These are phyloP conservation scores for Agapanthus africanus DNA, from an alignment of 106 monocot species.

Conservation along the genomic window DNA sequence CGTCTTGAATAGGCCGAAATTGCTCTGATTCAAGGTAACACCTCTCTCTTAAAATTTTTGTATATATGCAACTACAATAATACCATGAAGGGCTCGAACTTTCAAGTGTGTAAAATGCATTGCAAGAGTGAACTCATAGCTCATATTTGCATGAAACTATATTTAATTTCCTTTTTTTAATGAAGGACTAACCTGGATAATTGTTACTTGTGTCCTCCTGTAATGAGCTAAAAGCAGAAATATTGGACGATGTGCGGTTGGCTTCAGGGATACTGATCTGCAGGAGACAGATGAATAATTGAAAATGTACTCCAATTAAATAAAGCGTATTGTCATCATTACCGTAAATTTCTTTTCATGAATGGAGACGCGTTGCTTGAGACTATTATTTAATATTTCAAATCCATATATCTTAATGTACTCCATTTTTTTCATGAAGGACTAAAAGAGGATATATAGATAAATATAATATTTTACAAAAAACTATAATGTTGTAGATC, in stretches of 20 bases:
- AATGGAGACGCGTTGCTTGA: too few relatives aligned
- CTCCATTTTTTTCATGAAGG: too few relatives aligned
- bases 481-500: neutral
- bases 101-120: too few relatives aligned
- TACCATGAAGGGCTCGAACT: neutral
- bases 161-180: neutral
- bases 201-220: constrained; percentile 15
- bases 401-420: too few relatives aligned
- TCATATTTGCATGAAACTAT: too few relatives aligned
- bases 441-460: too few relatives aligned
- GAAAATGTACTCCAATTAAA: neutral
- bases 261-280: constrained; percentile 12
- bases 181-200: constrained; percentile 23
- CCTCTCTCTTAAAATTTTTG: too few relatives aligned
- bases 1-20: too few relatives aligned
- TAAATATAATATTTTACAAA: neutral
- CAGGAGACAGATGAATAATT: neutral
- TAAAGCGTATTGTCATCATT: neutral
- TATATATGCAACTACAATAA: neutral
- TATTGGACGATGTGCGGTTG: constrained; percentile 4
- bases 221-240: constrained; percentile 9
- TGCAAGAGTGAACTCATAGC: too few relatives aligned
- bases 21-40: too few relatives aligned
- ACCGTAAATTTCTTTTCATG: too few relatives aligned
- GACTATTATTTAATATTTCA: too few relatives aligned